These are phyloP conservation scores for Reticulomyxa filosa DNA, from an alignment of 78 protist species.

Conservation along the genomic window DNA sequence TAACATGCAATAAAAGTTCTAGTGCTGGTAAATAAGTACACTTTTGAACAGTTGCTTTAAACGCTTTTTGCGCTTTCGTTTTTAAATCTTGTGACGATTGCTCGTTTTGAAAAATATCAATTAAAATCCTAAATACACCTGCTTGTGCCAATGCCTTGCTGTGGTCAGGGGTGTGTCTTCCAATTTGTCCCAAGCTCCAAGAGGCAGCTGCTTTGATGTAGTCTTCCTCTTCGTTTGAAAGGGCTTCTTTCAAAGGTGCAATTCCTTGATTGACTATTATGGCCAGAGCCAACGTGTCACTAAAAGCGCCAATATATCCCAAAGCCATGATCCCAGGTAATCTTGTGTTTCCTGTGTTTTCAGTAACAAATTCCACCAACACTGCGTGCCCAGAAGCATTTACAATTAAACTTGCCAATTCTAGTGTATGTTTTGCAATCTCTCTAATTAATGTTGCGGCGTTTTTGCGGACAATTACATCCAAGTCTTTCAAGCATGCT, in stretches of 20 bases:
- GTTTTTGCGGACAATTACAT: slow-evolving; percentile 52
- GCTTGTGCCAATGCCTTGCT: slow-evolving; percentile 54
- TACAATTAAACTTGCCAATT: slow-evolving; percentile 54
- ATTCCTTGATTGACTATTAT: slow-evolving; percentile 42
- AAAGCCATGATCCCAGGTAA: slow-evolving; percentile 75
- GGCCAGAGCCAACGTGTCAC: slow-evolving; percentile 51
- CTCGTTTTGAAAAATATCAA: slow-evolving; percentile 20
- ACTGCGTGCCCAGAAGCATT: slow-evolving; percentile 65
- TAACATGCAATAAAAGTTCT: slow-evolving; percentile 56
- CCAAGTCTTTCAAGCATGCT: slow-evolving; percentile 62
- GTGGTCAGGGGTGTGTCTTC: slow-evolving; percentile 69
- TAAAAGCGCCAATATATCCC: slow-evolving; percentile 69
- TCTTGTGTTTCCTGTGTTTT: slow-evolving; percentile 29
- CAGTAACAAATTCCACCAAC: slow-evolving; percentile 57
- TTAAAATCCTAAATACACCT: slow-evolving; percentile 38
- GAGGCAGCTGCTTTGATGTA: slow-evolving; percentile 47
- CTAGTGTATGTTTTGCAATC: slow-evolving; percentile 66
- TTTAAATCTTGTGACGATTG: slow-evolving; percentile 40
- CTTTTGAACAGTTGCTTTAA: slow-evolving; percentile 42
- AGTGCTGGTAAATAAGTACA: slow-evolving; percentile 51
- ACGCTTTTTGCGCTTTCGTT: slow-evolving; percentile 52
- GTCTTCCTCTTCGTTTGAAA: slow-evolving; percentile 47
- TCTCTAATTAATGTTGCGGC: slow-evolving; percentile 65
- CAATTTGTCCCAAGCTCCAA: slow-evolving; percentile 63
- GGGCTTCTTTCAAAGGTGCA: slow-evolving; percentile 39